phyloP scores from a whole-genome alignment of 2,329 filamentous ascomycete genomes.

The Penicillium griseofulvum region DNA sequence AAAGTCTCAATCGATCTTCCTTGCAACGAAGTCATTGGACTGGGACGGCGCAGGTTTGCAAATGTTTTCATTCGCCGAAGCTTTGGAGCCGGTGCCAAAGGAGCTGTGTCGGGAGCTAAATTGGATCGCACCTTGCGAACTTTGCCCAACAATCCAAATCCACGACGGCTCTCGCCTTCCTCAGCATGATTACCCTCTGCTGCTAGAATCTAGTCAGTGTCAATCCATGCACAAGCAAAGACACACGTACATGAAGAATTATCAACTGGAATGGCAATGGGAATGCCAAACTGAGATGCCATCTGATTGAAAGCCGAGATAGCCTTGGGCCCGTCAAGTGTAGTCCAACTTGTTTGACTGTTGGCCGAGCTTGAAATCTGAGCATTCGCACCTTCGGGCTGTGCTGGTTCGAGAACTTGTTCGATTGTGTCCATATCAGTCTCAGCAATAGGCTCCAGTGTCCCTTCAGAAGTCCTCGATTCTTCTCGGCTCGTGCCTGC shows the following conservation, averaged over 20 bases:
- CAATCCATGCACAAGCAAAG: not conserved
- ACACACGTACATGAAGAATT: slow-evolving; percentile 10
- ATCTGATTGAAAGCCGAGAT: slow-evolving; percentile 32
- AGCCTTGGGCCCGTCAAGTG: slow-evolving; percentile 26
- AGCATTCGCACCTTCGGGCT: no score
- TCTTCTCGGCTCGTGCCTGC: not conserved
- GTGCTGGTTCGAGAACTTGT: not conserved
- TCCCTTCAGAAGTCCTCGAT: not conserved
- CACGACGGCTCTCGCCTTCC: slow-evolving; percentile 13
- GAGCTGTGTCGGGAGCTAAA: slow-evolving; percentile 23
- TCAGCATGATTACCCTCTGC: not conserved
- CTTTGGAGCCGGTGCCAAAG: slow-evolving; percentile 17
- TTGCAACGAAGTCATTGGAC: slow-evolving; percentile 34
- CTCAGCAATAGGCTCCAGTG: slow-evolving; percentile 5
- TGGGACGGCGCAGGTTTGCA: slow-evolving; percentile 29
- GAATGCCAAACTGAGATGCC: slow-evolving; percentile 23
- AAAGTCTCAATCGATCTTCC: slow-evolving; percentile 42
- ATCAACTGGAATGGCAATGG: slow-evolving; percentile 15
- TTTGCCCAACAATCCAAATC: slow-evolving; percentile 25
- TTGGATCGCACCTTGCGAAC: slow-evolving; percentile 39
- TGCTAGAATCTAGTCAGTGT: not conserved
- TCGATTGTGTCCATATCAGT: not conserved
- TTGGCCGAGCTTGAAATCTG: not conserved
- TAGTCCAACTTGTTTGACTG: slow-evolving; percentile 1
- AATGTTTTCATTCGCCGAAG: slow-evolving; percentile 44